Evolutionary conservation across 2,329 filamentous ascomycete species (phyloP), one percentile per base, ranked within the genome.

Genomic region (Grosmannia penicillata): DNA sequence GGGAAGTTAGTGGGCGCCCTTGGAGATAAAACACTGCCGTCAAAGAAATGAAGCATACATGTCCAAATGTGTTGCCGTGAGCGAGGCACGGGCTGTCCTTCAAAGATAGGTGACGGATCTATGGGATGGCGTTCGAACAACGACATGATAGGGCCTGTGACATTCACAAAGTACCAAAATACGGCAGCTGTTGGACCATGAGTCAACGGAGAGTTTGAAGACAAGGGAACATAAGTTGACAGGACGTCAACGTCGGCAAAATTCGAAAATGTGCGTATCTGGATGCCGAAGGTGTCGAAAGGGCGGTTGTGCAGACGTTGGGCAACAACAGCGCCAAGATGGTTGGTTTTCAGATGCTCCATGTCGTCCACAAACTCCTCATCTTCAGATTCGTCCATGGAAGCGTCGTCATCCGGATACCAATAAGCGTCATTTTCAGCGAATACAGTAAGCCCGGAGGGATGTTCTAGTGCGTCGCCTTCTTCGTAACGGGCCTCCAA

Each of bases 111-210:
- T 1, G 75, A 70, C 1, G 82, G 71, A 50, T 89, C 83, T 39
- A 77, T 70, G 3, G 82, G 77, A 54, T 87, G 77, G 38, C 89
- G 71, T 57, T 96, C 87, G 53, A 84, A 94, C 22, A 93, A 70
- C 1, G 87, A 93, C 53, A 96, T 73, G 47, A 75, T 82, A 1
- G 86, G 83, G 0, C 81, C 87, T 3, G 86, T 93, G 7, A 91
- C 80, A 48, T 85, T 81, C 33, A 96, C 76, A 55, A 95, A 96
- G 57, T 96, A 86, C 55, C 80, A 80, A 55, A 96, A 96, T 7
- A 94, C 77, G 23, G 78, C 72, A 13, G 84, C 79, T 10, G 84
- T 89, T 45, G 80, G 78, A 3, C 75, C 71, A 46, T 95, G 85
- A 48, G 78, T 82, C 22, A 95, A 62, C 24, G 91, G 87, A 28